Base-by-base conservation (phyloP, 371 early-diverging fungal species). In the Mortierella sp. region DNA sequence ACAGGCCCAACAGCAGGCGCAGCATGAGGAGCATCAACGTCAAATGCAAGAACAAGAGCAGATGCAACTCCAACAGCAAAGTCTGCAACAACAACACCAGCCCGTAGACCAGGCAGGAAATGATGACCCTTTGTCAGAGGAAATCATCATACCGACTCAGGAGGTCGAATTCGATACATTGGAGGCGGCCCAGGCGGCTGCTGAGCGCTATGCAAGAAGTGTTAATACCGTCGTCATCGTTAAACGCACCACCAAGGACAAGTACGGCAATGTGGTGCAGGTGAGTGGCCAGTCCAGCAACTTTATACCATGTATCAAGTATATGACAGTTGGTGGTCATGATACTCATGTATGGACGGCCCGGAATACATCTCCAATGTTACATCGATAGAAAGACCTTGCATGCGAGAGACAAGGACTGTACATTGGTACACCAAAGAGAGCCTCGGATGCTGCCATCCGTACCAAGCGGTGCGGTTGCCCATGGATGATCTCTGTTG, bases 401-500 rank as follows among this genome's bases (percentile, higher is more conserved):
- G 76, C 76, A 12, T 76, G 76, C 31, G 76, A 76, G 55, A 60
- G 76, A 43, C 76, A 76, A 40, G 76, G 76, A 8, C 37, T 60
- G 13, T 76, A 76, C 43, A 51, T 63, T 7, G 65, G 68, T 16
- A 28, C 62, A 41, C 27, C 55, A 14, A 76, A 68, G 49, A 67
- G 60, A 31, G 25, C 68, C 7, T 46, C 61, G 10, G 64, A 73
- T 10, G 40, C 49, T 3, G 56, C 45, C 17, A 58, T 68, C 29
- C 63, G 64, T 3, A 76, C 76, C 6, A 76, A 76, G 49, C 68
- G 76, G 2, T 76, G 76, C 40, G 76, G 76, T 21, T 76, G 76
- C 48, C 76, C 76, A 0, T 76, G 76, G 76, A 76, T 76, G 76
- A 61, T 76, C 25, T 76, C 76, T 22, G 76, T 76, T 13, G 76